Base-by-base conservation (phyloP, 1,284 basidiomycete species). In the Ustilago nuda region DNA sequence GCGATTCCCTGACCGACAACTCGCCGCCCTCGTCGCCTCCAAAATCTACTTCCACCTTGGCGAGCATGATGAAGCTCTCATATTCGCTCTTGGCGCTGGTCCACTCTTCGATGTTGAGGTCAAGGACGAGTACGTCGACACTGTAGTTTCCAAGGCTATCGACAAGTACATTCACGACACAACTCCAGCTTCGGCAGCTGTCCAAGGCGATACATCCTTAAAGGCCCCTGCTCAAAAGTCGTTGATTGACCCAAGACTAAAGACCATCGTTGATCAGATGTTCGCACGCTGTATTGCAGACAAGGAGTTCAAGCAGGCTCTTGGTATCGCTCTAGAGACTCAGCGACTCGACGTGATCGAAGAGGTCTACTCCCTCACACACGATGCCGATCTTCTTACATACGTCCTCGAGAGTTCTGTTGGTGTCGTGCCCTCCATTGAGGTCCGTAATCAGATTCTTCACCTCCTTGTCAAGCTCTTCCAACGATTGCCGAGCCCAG, bases 11-110 rank as follows among this genome's bases (percentile, higher is more conserved):
- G 78, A 84, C 39, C 82, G 84, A 39, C 64, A 81, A 15, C 79
- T 85, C 43, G 84, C 84, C 8, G 84, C 84, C 19, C 81, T 85
- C 17, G 78, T 85, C 58, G 82, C 82, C 27, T 84, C 83, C 66
- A 85, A 85, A 66, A 78, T 85, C 56, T 85, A 83, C 74, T 85
- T 84, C 51, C 80, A 85, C 61, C 78, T 85, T 45, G 84, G 84
- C 50, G 84, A 85, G 74, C 79, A 82, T 56, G 82, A 84, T 27
- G 84, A 85, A 51, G 82, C 84, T 17, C 77, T 85, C 45, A 80
- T 66, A 56, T 84, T 85, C 73, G 84, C 84, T n/a, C 79, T 85
- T 51, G 84, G 84, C 27, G 82, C 83, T 13, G 84, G 78, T 13
- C 61, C 70, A 6, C 67, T 85, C 17, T 85, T 85, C 71, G 79